Percentiles rank a stretch among this genome's conserved stretches.
phyloP scores from a whole-genome alignment of 2,329 filamentous ascomycete genomes.

The Arthrobotrys entomopaga region DNA sequence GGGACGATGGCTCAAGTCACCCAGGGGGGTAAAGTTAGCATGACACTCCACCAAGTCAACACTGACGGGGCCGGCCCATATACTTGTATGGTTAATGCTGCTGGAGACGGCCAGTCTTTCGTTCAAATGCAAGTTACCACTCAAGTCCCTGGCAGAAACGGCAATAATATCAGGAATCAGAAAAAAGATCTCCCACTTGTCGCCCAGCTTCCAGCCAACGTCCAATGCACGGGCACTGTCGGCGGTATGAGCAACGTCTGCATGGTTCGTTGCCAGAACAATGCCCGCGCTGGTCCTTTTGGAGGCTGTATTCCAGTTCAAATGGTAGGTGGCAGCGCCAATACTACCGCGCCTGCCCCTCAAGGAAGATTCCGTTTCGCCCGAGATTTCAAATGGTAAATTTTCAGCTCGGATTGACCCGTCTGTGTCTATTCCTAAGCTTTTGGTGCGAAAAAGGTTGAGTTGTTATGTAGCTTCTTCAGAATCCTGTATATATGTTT shows the following conservation, averaged over 20 bases:
- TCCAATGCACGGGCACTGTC: constrained; percentile 69
- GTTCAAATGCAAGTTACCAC: constrained; percentile 26
- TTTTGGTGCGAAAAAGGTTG: too few species aligned
- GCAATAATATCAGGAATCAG: constrained; percentile 15
- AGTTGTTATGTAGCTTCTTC: too few species aligned
- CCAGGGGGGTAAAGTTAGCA: constrained; percentile 68
- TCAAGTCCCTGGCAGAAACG: constrained; percentile 33
- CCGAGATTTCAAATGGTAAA: background rate
- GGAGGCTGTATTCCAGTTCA: constrained; percentile 71
- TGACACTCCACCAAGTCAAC: constrained; percentile 68
- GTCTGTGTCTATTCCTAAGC: too few species aligned
- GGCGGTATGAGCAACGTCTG: constrained; percentile 71
- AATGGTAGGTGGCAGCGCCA: constrained; percentile 58
- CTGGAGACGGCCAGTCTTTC: constrained; percentile 67
- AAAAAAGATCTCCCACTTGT: constrained; percentile 20
- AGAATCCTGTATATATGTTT: too few species aligned
- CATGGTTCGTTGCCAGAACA: constrained; percentile 72
- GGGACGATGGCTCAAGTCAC: constrained; percentile 66
- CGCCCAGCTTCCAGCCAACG: constrained; percentile 28
- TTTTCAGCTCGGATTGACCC: too few species aligned
- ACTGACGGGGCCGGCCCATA: constrained; percentile 64
- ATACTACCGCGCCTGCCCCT: too few species aligned
- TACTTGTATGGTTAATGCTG: constrained; percentile 72
- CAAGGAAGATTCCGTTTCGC: too few species aligned
- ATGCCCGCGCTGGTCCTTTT: constrained; percentile 71